Conservation (phyloP, 768 basidiomycete genomes). For the Serendipita indica region DNA sequence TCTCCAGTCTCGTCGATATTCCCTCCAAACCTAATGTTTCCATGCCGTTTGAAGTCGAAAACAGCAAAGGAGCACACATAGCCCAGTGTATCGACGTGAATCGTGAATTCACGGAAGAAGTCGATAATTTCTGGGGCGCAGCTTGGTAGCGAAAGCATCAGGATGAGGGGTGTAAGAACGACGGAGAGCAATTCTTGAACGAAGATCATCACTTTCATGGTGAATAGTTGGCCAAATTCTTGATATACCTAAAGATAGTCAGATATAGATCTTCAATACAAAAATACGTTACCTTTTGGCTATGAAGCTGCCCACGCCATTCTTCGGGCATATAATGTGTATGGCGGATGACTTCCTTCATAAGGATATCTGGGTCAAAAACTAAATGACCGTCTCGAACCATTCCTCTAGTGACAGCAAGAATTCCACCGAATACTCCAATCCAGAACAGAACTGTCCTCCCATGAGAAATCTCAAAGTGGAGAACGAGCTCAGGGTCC, state of each 20-base stretch:
- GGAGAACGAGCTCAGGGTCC: slow-evolving; percentile 84
- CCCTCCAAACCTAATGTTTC: slow-evolving; percentile 91
- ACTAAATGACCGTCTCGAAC: slow-evolving; percentile 87
- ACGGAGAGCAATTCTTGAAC: slow-evolving; percentile 81
- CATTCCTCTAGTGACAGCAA: slow-evolving; percentile 88
- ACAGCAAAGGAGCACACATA: slow-evolving; percentile 98
- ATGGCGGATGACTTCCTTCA: slow-evolving; percentile 83
- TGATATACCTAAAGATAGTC: slow-evolving; percentile 51
- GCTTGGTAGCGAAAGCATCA: slow-evolving; percentile 81
- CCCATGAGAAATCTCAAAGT: slow-evolving; percentile 89
- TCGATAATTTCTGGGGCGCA: slow-evolving; percentile 89
- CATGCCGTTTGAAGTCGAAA: slow-evolving; percentile 92
- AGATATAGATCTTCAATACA: slow-evolving; percentile 10
- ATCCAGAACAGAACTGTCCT: slow-evolving; percentile 91
- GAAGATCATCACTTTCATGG: slow-evolving; percentile 84
- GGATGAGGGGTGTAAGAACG: slow-evolving; percentile 80
- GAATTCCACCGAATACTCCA: slow-evolving; percentile 68
- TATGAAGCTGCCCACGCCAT: slow-evolving; percentile 82
- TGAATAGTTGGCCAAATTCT: slow-evolving; percentile 83
- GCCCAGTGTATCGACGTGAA: slow-evolving; percentile 91
- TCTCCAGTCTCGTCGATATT: slow-evolving; percentile 44
- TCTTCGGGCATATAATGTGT: slow-evolving; percentile 94
- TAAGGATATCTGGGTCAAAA: slow-evolving; percentile 84
- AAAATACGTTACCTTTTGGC: slow-evolving; percentile 49
- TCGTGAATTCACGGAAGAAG: slow-evolving; percentile 95